These are phyloP conservation scores for Backusella sp. DNA, from an alignment of 192 early-diverging fungal genomes.

Conservation along the genomic window DNA sequence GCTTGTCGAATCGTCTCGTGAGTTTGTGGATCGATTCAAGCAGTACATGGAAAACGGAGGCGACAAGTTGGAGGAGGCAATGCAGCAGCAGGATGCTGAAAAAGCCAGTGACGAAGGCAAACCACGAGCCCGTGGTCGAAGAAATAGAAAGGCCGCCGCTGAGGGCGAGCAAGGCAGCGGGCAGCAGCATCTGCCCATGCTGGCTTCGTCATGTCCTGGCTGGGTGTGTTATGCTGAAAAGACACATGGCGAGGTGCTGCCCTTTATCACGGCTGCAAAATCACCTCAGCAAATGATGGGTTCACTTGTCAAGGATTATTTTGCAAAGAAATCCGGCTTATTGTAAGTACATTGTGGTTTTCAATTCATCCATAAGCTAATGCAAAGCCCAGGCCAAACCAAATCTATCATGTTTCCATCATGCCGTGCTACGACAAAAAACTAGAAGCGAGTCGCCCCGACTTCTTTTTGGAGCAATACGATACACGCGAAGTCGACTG, in stretches of 20 bases:
- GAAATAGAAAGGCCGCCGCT: slow-evolving; percentile 24
- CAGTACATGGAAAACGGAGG: slow-evolving; percentile 39
- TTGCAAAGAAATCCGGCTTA: slow-evolving; percentile 61
- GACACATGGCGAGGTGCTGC: slow-evolving; percentile 87
- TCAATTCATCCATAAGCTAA: background rate
- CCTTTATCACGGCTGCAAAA: slow-evolving; percentile 84
- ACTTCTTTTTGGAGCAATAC: slow-evolving; percentile 85
- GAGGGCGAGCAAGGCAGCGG: slow-evolving; percentile 29
- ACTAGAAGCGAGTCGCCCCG: slow-evolving; percentile 90
- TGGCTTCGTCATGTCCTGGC: slow-evolving; percentile 70
- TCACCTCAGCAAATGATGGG: slow-evolving; percentile 99
- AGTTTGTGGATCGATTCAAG: slow-evolving; percentile 82
- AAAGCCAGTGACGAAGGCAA: slow-evolving; percentile 8
- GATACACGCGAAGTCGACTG: slow-evolving; percentile 93
- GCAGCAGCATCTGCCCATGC: slow-evolving; percentile 48
- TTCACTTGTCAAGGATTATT: slow-evolving; percentile 82
- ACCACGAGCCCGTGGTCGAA: slow-evolving; percentile 23
- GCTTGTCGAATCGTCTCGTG: slow-evolving; percentile 77
- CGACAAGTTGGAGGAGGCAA: slow-evolving; percentile 16
- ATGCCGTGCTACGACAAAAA: slow-evolving; percentile 99
- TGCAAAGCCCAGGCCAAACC: slow-evolving; percentile 49
- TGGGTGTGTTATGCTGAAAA: slow-evolving; percentile 99
- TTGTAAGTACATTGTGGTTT: slow-evolving; percentile 24
- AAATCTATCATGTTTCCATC: slow-evolving; percentile 89
- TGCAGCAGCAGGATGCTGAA: slow-evolving; percentile 36